Percentiles rank a stretch among this genome's conserved stretches.
phyloP scores from a whole-genome alignment of 2,329 filamentous ascomycete species.

The Xylaria sp. region DNA sequence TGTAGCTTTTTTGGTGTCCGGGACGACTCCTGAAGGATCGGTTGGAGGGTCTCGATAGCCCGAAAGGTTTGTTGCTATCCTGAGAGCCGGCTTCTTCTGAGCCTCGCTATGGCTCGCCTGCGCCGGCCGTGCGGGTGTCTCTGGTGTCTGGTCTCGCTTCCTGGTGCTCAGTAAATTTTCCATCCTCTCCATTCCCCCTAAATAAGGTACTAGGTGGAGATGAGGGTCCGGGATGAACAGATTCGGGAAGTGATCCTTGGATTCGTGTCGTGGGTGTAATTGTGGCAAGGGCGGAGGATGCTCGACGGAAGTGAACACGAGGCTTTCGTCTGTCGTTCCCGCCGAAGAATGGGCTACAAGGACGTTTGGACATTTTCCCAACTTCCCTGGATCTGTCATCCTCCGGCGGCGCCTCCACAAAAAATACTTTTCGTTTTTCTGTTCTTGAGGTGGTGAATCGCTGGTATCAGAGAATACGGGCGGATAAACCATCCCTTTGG shows the following conservation, averaged over 20 bases:
- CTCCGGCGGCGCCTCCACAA: slow-evolving; percentile 48
- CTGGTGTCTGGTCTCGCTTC: background rate
- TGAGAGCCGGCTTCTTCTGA: slow-evolving; percentile 19
- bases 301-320: slow-evolving; percentile 31
- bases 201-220: slow-evolving; percentile 39
- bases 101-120: slow-evolving; percentile 18
- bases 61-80: slow-evolving; percentile 26
- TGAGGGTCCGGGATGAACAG: slow-evolving; percentile 45
- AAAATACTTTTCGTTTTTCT: slow-evolving; percentile 46
- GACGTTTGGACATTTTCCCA: slow-evolving; percentile 24
- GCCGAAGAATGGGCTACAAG: slow-evolving; percentile 32
- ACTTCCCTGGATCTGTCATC: slow-evolving; percentile 42
- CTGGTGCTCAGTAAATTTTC: background rate
- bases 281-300: slow-evolving; percentile 14
- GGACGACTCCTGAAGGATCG: slow-evolving; percentile 16
- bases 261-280: background rate
- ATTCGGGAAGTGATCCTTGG: slow-evolving; percentile 42
- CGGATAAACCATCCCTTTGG: slow-evolving; percentile 26
- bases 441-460: slow-evolving; percentile 24
- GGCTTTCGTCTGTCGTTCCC: slow-evolving; percentile 36
- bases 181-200: slow-evolving; percentile 19
- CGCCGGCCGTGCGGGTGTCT: background rate
- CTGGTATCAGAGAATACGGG: slow-evolving; percentile 11
- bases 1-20: slow-evolving; percentile 47
- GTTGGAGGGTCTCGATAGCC: slow-evolving; percentile 19